phyloP scores from a whole-genome alignment of 305 asterid species.

The Rubia tinctorum region DNA sequence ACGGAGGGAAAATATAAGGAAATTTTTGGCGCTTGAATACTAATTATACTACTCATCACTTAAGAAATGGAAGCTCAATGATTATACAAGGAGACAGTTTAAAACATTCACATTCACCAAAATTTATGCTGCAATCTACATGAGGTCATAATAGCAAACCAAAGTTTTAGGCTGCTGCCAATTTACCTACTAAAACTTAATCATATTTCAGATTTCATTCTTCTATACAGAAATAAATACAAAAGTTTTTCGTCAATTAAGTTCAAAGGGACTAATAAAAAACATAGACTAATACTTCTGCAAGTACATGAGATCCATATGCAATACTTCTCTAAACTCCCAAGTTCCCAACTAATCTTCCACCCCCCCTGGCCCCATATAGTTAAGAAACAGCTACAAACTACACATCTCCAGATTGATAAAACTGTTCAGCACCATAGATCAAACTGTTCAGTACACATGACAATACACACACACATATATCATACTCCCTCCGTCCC shows the following conservation, averaged over 20 bases:
- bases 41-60: neutral
- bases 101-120: neutral
- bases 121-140: neutral
- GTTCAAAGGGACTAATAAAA: neutral
- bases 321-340: neutral
- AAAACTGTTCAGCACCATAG: neutral
- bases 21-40: neutral
- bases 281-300: neutral
- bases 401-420: conserved; percentile 1
- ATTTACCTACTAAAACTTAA: neutral
- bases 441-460: neutral
- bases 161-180: neutral
- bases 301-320: neutral
- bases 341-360: neutral
- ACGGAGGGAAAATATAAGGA: too few species aligned
- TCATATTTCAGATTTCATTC: neutral
- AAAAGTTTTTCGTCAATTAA: neutral
- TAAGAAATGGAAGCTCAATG: neutral
- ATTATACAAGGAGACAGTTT: neutral
- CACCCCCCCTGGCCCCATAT: neutral
- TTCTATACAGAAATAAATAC: neutral
- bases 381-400: neutral
- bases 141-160: neutral
- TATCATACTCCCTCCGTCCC: too few species aligned
- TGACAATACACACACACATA: too few species aligned